A percentile compares a stretch with the other conserved stretches of the same genome.
Evolutionary conservation across 169 alveolate species (phyloP).

Genomic region (Eimeria zaria): DNA sequence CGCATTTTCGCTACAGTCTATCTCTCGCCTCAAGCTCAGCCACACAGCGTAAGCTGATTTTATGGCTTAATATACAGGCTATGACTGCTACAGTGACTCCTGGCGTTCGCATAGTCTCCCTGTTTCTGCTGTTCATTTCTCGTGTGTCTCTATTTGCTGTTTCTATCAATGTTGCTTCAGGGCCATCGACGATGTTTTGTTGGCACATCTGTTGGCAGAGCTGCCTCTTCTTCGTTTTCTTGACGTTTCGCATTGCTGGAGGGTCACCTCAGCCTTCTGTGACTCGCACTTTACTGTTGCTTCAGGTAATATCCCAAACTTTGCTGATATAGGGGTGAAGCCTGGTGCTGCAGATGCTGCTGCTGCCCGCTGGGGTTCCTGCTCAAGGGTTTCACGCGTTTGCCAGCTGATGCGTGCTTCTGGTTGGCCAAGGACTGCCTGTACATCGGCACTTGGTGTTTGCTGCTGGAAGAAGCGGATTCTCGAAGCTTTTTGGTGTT

Average conservation of each 20-base stretch:
- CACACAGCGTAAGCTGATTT: conserved; percentile 32
- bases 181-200: conserved; percentile 58
- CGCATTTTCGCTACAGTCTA: conserved; percentile 49
- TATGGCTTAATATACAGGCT: not conserved
- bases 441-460: not conserved
- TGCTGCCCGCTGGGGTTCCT: not conserved
- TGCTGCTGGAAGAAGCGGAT: not conserved
- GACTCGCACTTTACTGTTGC: conserved; percentile 56
- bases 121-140: not conserved
- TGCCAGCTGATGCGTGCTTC: not conserved
- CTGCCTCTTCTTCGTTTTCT: conserved; percentile 68
- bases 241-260: conserved; percentile 84
- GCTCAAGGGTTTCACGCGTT: not conserved
- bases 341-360: conserved; percentile 7
- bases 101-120: not conserved
- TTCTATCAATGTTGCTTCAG: conserved; percentile 69
- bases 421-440: not conserved
- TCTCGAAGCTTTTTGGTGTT: not conserved
- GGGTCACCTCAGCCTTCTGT: conserved; percentile 80
- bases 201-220: conserved; percentile 72
- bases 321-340: not conserved
- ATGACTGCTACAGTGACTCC: not conserved
- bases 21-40: conserved; percentile 66
- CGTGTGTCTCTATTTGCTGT: not conserved
- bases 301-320: conserved; percentile 27